A percentile compares a stretch with the other conserved stretches of the same genome.
phyloP scores from a whole-genome alignment of 108 stramenopile species.

The Parietichytrium sp. region DNA sequence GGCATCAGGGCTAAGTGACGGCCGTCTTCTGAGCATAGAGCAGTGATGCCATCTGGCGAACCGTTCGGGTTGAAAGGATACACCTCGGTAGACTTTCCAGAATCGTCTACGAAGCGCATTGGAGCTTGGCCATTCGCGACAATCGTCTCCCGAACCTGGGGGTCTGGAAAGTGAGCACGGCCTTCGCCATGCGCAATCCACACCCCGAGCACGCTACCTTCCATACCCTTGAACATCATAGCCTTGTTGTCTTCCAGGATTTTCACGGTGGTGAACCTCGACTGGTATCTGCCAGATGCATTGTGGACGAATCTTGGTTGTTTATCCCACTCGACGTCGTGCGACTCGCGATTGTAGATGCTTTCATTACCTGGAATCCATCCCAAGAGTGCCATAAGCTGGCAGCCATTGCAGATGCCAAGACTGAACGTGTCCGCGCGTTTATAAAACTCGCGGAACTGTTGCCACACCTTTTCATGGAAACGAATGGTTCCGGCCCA shows the following conservation, averaged over 20 bases:
- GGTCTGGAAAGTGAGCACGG: constrained; percentile 89
- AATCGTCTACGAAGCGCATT: constrained; percentile 91
- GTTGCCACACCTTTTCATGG: constrained; percentile 82
- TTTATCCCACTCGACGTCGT: constrained; percentile 54
- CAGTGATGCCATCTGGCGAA: constrained; percentile 92
- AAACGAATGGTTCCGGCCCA: constrained; percentile 98
- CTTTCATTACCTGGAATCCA: constrained; percentile 77
- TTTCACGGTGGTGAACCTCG: constrained; percentile 82
- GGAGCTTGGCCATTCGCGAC: constrained; percentile 71
- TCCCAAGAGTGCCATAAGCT: constrained; percentile 96
- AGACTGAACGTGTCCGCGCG: constrained; percentile 92
- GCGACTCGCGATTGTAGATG: not conserved
- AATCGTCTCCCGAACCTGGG: constrained; percentile 67
- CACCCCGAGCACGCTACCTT: constrained; percentile 89
- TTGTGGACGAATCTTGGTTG: constrained; percentile 96
- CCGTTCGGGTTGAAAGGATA: constrained; percentile 99
- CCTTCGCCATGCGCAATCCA: constrained; percentile 99
- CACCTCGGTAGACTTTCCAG: constrained; percentile 79
- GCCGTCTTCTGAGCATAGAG: constrained; percentile 96
- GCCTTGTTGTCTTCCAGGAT: constrained; percentile 72
- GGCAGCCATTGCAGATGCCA: constrained; percentile 99
- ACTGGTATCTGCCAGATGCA: constrained; percentile 91
- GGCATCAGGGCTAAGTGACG: constrained; percentile 98
- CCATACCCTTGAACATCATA: constrained; percentile 92
- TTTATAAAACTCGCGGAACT: constrained; percentile 87